Conservation (phyloP, 1,139 yeast species). For the Saccharomycopsis hybrid region DNA sequence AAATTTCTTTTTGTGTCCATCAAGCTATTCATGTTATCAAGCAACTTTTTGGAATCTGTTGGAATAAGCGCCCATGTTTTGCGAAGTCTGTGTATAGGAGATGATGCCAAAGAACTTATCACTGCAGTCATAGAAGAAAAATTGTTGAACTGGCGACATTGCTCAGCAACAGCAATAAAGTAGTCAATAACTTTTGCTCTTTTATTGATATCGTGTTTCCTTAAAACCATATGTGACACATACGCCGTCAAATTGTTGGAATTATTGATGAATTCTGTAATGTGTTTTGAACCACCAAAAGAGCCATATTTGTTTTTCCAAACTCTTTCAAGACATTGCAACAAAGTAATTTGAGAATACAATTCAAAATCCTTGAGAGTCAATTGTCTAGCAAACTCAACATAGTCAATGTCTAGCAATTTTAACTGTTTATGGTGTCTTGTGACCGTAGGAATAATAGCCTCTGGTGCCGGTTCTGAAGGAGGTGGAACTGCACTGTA, state of each 20-base stretch:
- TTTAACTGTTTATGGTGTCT: conserved; percentile 34
- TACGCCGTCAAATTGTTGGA: conserved; percentile 86
- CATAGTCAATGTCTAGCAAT: conserved; percentile 63
- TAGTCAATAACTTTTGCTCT: conserved; percentile 68
- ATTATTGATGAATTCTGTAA: conserved; percentile 63
- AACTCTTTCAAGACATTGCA: conserved; percentile 73
- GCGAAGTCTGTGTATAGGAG: conserved; percentile 79
- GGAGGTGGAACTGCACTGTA: conserved; percentile 17
- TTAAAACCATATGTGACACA: conserved; percentile 72
- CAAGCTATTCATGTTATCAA: conserved; percentile 69
- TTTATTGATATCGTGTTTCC: conserved; percentile 52
- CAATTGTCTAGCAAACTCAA: conserved; percentile 78
- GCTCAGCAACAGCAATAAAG: conserved; percentile 77
- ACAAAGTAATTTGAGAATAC: conserved; percentile 61
- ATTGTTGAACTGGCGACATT: conserved; percentile 70
- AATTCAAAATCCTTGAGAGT: conserved; percentile 71
- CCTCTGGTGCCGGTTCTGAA: conserved; percentile 24
- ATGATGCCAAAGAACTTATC: conserved; percentile 78
- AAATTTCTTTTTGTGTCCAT: conserved; percentile 90
- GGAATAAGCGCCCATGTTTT: conserved; percentile 79
- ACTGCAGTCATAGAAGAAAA: conserved; percentile 93
- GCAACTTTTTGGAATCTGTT: conserved; percentile 41
- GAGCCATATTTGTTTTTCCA: conserved; percentile 67
- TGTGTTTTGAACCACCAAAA: conserved; percentile 43
- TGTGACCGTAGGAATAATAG: conserved; percentile 21